These are phyloP conservation scores for Hyphopichia khmerensis DNA, from an alignment of 1,139 yeast species.

Conservation along the genomic window DNA sequence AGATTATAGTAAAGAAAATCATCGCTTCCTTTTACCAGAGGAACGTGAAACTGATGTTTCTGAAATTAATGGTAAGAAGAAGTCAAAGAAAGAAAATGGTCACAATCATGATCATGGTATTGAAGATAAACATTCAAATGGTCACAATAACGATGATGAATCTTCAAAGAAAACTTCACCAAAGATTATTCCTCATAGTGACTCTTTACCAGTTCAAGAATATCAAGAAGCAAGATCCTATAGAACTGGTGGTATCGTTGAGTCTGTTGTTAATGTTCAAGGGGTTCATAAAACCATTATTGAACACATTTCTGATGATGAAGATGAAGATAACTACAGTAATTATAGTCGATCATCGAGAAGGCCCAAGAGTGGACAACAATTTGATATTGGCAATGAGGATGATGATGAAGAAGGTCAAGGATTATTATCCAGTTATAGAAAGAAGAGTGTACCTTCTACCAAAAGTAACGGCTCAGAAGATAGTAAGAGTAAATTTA, in stretches of 20 bases:
- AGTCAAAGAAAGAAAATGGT: background rate
- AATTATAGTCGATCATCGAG: conserved; percentile 4
- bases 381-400: conserved; percentile 3
- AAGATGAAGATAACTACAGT: conserved; percentile 12
- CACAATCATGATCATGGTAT: background rate
- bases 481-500: conserved; percentile 7
- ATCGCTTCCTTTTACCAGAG: conserved; percentile 22
- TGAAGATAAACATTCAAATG: background rate
- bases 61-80: conserved; percentile 14
- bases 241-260: conserved; percentile 73
- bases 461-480: conserved; percentile 7
- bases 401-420: conserved; percentile 8
- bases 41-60: conserved; percentile 32
- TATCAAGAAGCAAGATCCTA: conserved; percentile 38
- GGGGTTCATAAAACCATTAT: conserved; percentile 89
- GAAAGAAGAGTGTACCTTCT: conserved; percentile 3
- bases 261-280: conserved; percentile 77
- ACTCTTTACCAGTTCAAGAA: conserved; percentile 13
- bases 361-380: conserved; percentile 4
- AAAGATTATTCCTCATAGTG: background rate
- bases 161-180: background rate
- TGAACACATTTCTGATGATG: conserved; percentile 53
- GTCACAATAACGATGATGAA: too few relatives aligned
- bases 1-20: conserved; percentile 5
- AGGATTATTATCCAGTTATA: conserved; percentile 8